Conservation (phyloP, 176 grass and related monocot species). For the Secale cereale region DNA sequence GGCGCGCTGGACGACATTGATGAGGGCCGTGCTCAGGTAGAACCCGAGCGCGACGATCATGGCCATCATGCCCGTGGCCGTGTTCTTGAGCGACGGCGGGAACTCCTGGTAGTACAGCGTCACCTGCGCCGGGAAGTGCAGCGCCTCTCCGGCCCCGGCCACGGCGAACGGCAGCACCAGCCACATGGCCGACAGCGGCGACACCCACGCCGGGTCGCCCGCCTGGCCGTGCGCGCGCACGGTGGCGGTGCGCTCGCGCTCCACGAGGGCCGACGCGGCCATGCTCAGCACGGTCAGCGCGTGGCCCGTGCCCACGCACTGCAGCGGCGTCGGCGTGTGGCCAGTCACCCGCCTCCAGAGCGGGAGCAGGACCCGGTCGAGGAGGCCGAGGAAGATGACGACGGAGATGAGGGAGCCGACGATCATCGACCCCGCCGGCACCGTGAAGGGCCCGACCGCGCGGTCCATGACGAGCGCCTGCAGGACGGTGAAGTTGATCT, state of each 20-base stretch:
- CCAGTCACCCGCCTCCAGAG: conserved; percentile 29
- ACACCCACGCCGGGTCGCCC: conserved; percentile 40
- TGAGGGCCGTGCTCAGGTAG: conserved; percentile 74
- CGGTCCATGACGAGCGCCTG: conserved; percentile 82
- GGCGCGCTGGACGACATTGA: conserved; percentile 33
- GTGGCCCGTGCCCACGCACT: conserved; percentile 58
- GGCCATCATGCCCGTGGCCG: conserved; percentile 55
- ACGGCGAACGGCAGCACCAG: conserved; percentile 59
- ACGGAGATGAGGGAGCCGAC: conserved; percentile 18
- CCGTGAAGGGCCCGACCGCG: conserved; percentile 39
- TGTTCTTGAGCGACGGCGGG: conserved; percentile 63
- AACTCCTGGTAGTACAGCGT: conserved; percentile 78
- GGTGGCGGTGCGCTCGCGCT: conserved; percentile 30
- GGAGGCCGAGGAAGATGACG: conserved; percentile 37
- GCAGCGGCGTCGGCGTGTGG: conserved; percentile 43
- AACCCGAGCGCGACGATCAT: conserved; percentile 57
- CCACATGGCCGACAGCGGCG: conserved; percentile 65
- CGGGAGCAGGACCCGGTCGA: conserved; percentile 61
- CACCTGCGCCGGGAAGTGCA: conserved; percentile 66
- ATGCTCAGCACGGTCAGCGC: conserved; percentile 43
- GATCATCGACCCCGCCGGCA: conserved; percentile 57
- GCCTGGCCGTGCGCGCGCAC: conserved; percentile 34
- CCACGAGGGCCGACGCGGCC: conserved; percentile 50
- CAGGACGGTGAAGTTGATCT: conserved; percentile 57
- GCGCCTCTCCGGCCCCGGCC: conserved; percentile 44